Conservation (phyloP, 768 basidiomycete genomes). For the Lentinus tigrinus region DNA sequence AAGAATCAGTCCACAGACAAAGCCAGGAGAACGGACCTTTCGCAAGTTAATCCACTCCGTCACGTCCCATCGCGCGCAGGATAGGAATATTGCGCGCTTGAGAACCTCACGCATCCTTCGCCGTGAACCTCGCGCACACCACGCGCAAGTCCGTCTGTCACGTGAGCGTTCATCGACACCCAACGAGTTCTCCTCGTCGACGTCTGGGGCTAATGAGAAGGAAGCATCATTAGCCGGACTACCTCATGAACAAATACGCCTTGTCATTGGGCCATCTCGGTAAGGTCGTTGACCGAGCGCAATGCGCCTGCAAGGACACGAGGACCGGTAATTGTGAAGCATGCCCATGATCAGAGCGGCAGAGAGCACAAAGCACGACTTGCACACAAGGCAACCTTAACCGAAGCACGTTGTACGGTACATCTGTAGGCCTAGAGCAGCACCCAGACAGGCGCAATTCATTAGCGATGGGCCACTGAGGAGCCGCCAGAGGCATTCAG, state of each 20-base stretch:
- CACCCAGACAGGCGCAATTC: neutral
- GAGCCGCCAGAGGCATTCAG: neutral
- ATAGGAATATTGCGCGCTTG: conserved; percentile 3
- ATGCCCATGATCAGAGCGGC: neutral
- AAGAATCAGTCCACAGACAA: too few species aligned
- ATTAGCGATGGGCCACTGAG: neutral
- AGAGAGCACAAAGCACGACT: conserved; percentile 3
- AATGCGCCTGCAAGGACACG: neutral
- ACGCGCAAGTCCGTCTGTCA: conserved; percentile 2
- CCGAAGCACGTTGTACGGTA: neutral
- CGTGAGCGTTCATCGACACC: conserved; percentile 11
- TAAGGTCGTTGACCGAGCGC: neutral
- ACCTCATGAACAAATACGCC: neutral
- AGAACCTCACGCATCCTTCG: neutral
- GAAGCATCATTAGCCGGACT: neutral
- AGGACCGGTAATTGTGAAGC: neutral
- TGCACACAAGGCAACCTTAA: conserved; percentile 11
- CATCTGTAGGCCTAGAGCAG: neutral
- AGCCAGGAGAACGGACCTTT: neutral
- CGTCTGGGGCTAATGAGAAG: neutral
- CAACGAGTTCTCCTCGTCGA: neutral
- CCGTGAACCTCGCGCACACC: conserved; percentile 5
- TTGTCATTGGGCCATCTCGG: neutral
- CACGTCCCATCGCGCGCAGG: neutral
- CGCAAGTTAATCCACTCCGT: too few species aligned